Evolutionary conservation across 2,329 filamentous ascomycete genomes (phyloP).

Genomic region (Colletotrichum sp.): DNA sequence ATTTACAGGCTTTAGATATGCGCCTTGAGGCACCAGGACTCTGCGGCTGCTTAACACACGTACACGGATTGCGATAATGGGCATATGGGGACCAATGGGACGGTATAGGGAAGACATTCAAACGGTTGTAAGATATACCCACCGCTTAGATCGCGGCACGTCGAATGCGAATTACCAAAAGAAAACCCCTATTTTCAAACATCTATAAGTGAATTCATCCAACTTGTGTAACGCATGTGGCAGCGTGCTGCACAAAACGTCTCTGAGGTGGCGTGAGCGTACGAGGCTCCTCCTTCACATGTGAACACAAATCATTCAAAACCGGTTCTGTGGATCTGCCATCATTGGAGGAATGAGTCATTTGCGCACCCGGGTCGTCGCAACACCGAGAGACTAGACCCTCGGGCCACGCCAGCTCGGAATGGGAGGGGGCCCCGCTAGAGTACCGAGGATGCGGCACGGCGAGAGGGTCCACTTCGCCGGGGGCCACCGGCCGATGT

Average conservation of each 20-base stretch:
- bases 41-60: conserved; percentile 1
- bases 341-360: background rate
- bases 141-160: conserved; percentile 3
- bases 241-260: background rate
- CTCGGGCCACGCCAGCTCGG: background rate
- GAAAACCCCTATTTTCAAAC: background rate
- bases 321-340: background rate
- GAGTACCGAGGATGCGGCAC: background rate
- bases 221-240: background rate
- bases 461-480: background rate
- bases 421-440: background rate
- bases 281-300: background rate
- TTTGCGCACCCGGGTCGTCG: background rate
- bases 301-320: background rate
- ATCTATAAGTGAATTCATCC: too few relatives aligned
- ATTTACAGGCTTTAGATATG: conserved; percentile 1
- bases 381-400: background rate
- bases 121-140: conserved; percentile 11
- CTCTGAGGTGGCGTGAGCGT: background rate
- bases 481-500: conserved; percentile 9
- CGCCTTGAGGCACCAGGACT: conserved; percentile 18
- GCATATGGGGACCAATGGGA: background rate
- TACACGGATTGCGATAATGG: background rate
- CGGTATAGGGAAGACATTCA: background rate
- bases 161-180: background rate